Evolutionary conservation across 257 asterid genomes (phyloP), one percentile per base, ranked within the genome.

Genomic region (Osmanthus fragrans): DNA sequence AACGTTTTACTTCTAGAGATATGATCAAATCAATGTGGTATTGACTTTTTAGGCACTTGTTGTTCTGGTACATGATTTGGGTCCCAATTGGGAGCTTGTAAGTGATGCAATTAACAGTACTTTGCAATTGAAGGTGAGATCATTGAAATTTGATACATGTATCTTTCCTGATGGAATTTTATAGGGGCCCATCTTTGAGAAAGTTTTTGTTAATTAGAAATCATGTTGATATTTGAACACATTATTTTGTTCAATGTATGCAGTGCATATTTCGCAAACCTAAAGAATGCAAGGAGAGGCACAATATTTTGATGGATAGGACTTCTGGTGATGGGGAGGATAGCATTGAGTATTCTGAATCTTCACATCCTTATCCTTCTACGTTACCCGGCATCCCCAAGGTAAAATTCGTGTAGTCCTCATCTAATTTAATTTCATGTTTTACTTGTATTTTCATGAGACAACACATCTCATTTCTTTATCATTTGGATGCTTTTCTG

Each of bases 11-110:
- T 34, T 76, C 64, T 78, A 39, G 78, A 70, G 76, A 76, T 63
- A 58, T 27, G 73, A 33, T 78, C 71, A 71, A 40, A 67, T 60
- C 19, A 71, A 29, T 76, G 64, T 76, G 69, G 30, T 60, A 16
- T 47, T 77, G 75, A 67, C 47, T 34, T 87, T 77, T 71, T 86
- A 96, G 98, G 98, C 99, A 23, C 97, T 96, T 74, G 95, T 92
- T 79, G 99, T 96, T 83, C 87, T 96, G 81, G 99, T 88, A 77
- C 99, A 96, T 86, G 99, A 96, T 84, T 87, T 93, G 74, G 99
- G 99, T 76, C 97, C 96, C 42, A 93, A 96, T 76, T 96, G 99
- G 99, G 98, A 93, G 91, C 97, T 96, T 49, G 93, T 96, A 37
- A 88, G 97, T 83, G 99, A 96, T 84, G 98, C 97, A 79, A 83